These are phyloP conservation scores for Cutaneotrichosporon arboriforme DNA, from an alignment of 1,284 basidiomycete genomes.

Conservation along the genomic window DNA sequence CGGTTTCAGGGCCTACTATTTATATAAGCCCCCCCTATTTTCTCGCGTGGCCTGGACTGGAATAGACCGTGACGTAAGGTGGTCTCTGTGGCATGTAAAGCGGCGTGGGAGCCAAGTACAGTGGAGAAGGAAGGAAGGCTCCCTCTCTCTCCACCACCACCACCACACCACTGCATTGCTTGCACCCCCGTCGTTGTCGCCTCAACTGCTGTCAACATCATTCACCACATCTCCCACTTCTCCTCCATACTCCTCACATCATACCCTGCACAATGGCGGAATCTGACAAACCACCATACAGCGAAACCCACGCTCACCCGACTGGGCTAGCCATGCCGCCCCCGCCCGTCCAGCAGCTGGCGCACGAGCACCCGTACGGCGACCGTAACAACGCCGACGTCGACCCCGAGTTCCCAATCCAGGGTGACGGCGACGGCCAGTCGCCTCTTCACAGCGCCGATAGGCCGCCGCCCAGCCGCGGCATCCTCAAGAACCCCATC, in stretches of 20 bases:
- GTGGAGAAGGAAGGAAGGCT: too few relatives aligned
- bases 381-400: neutral
- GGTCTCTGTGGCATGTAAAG: too few relatives aligned
- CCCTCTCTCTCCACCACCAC: too few relatives aligned
- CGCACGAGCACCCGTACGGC: neutral
- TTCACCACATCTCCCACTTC: constrained; percentile 4
- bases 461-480: constrained; percentile 33
- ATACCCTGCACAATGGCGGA: neutral
- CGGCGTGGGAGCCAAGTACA: too few relatives aligned
- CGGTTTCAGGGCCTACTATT: too few relatives aligned
- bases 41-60: too few relatives aligned
- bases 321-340: constrained; percentile 37
- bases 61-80: too few relatives aligned
- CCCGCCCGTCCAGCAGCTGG: neutral
- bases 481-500: constrained; percentile 45
- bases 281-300: constrained; percentile 16
- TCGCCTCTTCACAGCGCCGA: constrained; percentile 16
- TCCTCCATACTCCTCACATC: neutral
- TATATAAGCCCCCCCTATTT: too few relatives aligned
- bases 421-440: constrained; percentile 1
- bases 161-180: too few relatives aligned
- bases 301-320: constrained; percentile 32
- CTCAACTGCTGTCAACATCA: neutral
- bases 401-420: constrained; percentile 3
- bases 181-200: too few relatives aligned